Evolutionary conservation across 371 early-diverging fungal genomes (phyloP).

Genomic region (Phascolomyces articulosus): DNA sequence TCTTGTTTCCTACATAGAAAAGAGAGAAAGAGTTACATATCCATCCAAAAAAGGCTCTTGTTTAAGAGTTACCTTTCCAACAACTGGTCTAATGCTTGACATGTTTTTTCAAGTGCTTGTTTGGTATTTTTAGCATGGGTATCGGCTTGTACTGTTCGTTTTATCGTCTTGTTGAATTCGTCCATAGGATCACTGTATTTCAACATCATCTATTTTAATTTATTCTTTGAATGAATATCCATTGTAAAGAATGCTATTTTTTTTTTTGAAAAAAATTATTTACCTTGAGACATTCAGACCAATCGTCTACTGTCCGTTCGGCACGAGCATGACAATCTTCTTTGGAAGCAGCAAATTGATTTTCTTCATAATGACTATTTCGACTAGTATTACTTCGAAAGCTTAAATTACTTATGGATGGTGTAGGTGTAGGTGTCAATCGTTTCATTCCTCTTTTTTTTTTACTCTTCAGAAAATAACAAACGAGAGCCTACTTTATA

Average conservation of each 20-base stretch:
- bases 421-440: constrained; percentile 9
- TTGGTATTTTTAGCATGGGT: constrained; percentile 28
- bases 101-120: constrained; percentile 16
- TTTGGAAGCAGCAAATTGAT: constrained; percentile 19
- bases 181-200: constrained; percentile 17
- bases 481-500: too few species aligned
- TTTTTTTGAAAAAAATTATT: background rate
- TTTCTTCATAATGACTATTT: constrained; percentile 4
- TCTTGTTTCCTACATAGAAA: constrained; percentile 15
- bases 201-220: background rate
- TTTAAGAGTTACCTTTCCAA: background rate
- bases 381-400: constrained; percentile 9
- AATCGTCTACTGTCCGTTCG: constrained; percentile 28
- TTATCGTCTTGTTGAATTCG: constrained; percentile 27
- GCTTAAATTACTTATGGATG: constrained; percentile 12
- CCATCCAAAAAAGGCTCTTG: too few species aligned
- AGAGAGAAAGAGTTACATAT: too few species aligned
- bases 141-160: constrained; percentile 31
- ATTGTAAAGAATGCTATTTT: too few species aligned
- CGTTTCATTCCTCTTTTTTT: background rate
- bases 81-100: constrained; percentile 8
- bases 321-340: constrained; percentile 33
- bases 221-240: too few species aligned
- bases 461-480: too few species aligned
- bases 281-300: constrained; percentile 29